Evolutionary conservation across 2,329 filamentous ascomycete species (phyloP).

Genomic region (Stagonosporopsis vannaccii): DNA sequence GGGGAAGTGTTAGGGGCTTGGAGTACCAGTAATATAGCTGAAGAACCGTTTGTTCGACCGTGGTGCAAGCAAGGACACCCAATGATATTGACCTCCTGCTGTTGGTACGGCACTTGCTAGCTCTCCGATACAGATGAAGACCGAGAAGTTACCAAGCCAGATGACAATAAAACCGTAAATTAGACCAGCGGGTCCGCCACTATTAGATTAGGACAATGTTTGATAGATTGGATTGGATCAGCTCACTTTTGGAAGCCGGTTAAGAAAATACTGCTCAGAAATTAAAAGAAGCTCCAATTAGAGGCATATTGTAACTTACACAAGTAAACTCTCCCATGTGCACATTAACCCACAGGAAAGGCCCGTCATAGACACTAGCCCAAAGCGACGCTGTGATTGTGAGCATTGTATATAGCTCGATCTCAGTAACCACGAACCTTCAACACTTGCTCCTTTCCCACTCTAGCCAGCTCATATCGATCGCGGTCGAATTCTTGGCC

Average conservation of each 20-base stretch:
- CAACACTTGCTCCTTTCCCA: conserved; percentile 46
- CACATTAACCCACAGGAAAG: conserved; percentile 49
- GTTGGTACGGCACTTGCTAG: conserved; percentile 50
- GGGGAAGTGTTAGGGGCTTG: neutral
- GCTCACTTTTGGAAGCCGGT: conserved; percentile 48
- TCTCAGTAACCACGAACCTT: conserved; percentile 33
- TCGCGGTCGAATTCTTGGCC: conserved; percentile 40
- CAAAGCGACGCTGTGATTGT: conserved; percentile 45
- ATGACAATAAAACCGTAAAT: conserved; percentile 49
- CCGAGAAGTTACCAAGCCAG: conserved; percentile 49
- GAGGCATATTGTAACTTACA: conserved; percentile 31
- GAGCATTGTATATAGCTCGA: conserved; percentile 5
- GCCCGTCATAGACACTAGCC: conserved; percentile 47
- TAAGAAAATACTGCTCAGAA: conserved; percentile 36
- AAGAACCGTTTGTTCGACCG: conserved; percentile 52
- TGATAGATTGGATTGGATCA: neutral
- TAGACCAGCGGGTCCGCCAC: conserved; percentile 48
- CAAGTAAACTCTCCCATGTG: conserved; percentile 49
- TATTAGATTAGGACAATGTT: conserved; percentile 19
- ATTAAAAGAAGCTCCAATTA: conserved; percentile 1
- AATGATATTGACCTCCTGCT: conserved; percentile 52
- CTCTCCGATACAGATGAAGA: conserved; percentile 47
- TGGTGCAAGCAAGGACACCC: conserved; percentile 55
- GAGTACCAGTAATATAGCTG: conserved; percentile 53
- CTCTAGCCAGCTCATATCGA: conserved; percentile 45